Conservation (phyloP, 2,329 filamentous ascomycete species). For the Colletotrichum siamense region DNA sequence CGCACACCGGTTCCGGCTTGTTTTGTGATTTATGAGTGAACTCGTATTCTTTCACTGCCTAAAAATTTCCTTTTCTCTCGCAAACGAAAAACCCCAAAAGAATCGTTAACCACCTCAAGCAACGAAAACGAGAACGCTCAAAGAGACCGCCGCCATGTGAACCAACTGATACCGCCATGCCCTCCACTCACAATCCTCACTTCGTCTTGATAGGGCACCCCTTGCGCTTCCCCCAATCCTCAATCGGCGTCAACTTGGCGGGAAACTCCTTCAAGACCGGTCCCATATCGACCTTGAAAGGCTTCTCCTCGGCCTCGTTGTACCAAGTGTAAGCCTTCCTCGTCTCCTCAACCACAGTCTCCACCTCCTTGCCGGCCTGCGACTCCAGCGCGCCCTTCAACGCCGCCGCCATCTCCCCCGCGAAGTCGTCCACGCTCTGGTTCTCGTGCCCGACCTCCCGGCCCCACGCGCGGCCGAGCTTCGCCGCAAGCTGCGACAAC, state of each 20-base stretch:
- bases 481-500: conserved; percentile 34
- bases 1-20: background rate
- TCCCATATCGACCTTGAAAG: conserved; percentile 42
- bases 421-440: conserved; percentile 31
- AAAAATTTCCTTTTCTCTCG: rapidly evolving
- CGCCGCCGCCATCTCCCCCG: conserved; percentile 28
- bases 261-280: conserved; percentile 34
- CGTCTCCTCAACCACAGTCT: conserved; percentile 41
- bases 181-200: background rate
- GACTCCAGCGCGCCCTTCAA: conserved; percentile 34
- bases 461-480: conserved; percentile 36
- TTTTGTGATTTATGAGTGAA: background rate
- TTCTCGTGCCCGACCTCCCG: conserved; percentile 33
- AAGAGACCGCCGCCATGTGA: background rate
- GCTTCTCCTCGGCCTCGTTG: conserved; percentile 40
- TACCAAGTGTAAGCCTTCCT: conserved; percentile 45
- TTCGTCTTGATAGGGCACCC: background rate
- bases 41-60: background rate
- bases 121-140: background rate
- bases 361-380: conserved; percentile 37
- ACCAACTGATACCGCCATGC: background rate
- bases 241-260: background rate
- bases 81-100: rapidly evolving
- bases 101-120: background rate
- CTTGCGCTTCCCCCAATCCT: background rate